Evolutionary conservation across 306 rosid genomes (phyloP).

Genomic region (Potentilla sterilis): DNA sequence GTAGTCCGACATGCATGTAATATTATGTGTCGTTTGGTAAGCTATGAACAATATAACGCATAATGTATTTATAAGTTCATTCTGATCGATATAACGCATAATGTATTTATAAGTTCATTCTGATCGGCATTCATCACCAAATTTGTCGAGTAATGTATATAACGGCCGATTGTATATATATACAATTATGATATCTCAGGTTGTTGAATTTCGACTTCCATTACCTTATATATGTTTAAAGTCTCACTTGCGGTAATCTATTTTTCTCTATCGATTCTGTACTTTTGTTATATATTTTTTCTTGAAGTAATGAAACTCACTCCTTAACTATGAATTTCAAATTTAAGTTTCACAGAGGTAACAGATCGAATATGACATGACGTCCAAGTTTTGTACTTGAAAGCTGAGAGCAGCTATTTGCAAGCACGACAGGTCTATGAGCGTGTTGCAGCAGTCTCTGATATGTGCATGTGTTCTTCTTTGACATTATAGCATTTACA

Average conservation of each 20-base stretch:
- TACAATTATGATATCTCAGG: too few relatives aligned
- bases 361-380: not conserved
- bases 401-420: not conserved
- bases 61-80: not conserved
- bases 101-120: not conserved
- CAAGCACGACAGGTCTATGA: not conserved
- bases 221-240: too few relatives aligned
- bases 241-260: not conserved
- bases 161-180: not conserved
- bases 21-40: not conserved
- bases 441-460: constrained; percentile 2
- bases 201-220: too few relatives aligned
- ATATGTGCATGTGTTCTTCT: not conserved
- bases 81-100: not conserved
- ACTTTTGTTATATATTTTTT: not conserved
- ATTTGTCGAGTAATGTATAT: not conserved
- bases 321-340: not conserved
- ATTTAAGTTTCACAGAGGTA: not conserved
- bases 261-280: not conserved
- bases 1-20: not conserved
- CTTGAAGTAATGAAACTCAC: not conserved
- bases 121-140: not conserved
- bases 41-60: not conserved
- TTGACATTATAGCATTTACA: constrained; percentile 19
- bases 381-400: not conserved